Evolutionary conservation across 2,329 filamentous ascomycete species (phyloP).

Genomic region (Penicillium sp.): DNA sequence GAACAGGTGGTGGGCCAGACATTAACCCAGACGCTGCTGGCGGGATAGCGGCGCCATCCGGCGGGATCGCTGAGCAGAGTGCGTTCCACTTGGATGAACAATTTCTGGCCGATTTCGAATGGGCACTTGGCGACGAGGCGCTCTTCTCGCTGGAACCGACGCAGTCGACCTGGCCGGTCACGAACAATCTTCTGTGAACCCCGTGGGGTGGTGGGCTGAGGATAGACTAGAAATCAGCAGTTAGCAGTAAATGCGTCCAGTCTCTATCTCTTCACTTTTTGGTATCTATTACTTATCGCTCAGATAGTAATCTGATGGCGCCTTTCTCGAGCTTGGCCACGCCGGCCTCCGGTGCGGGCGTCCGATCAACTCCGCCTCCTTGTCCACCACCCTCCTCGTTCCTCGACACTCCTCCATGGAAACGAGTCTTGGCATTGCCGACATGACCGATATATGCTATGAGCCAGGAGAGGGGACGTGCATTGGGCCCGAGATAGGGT

Average conservation of each 20-base stretch:
- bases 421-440: background rate
- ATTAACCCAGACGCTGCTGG: conserved; percentile 7
- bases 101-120: conserved; percentile 43
- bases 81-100: conserved; percentile 37
- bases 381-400: background rate
- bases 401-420: background rate
- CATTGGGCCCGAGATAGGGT: background rate
- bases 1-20: conserved; percentile 6
- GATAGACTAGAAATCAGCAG: background rate
- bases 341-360: background rate
- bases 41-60: background rate
- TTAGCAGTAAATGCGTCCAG: background rate
- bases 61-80: conserved; percentile 19
- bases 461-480: background rate
- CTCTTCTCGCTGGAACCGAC: conserved; percentile 31
- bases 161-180: conserved; percentile 22
- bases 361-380: background rate
- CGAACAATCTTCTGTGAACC: conserved; percentile 16
- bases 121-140: conserved; percentile 36
- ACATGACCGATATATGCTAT: background rate
- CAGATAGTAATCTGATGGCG: background rate
- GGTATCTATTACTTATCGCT: no score
- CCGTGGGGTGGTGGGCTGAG: no score
- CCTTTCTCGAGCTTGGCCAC: background rate
- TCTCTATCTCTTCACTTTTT: background rate